A percentile compares a stretch with the other conserved stretches of the same genome.
phyloP scores from a whole-genome alignment of 1,284 basidiomycete species.

The Leccinum subrobustum region DNA sequence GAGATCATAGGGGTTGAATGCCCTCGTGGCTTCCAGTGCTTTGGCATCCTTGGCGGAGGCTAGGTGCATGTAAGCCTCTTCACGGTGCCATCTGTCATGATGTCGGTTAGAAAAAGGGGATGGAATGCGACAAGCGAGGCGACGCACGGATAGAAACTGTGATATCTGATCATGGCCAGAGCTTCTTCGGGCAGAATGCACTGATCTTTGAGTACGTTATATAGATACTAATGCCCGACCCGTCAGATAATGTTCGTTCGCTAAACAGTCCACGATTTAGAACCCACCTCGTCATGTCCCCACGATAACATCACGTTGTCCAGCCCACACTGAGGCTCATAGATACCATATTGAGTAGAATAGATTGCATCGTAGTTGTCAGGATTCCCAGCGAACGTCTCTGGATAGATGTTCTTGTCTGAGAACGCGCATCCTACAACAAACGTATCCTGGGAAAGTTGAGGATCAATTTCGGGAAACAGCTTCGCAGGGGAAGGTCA shows the following conservation, averaged over 20 bases:
- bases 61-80: slow-evolving; percentile 79
- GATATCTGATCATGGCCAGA: slow-evolving; percentile 90
- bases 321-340: slow-evolving; percentile 81
- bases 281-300: slow-evolving; percentile 81
- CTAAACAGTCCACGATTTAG: slow-evolving; percentile 2
- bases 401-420: slow-evolving; percentile 82
- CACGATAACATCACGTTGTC: slow-evolving; percentile 90
- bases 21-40: slow-evolving; percentile 65
- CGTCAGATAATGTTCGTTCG: slow-evolving; percentile 11
- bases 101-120: slow-evolving; percentile 2
- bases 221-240: slow-evolving; percentile 57
- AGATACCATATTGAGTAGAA: slow-evolving; percentile 82
- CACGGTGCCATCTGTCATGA: slow-evolving; percentile 72
- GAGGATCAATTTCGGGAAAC: slow-evolving; percentile 12
- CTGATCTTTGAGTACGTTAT: slow-evolving; percentile 75
- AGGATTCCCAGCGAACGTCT: slow-evolving; percentile 81
- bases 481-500: not conserved
- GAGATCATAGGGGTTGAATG: slow-evolving; percentile 89
- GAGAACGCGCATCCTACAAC: slow-evolving; percentile 86
- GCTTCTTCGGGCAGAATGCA: slow-evolving; percentile 80
- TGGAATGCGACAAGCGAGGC: not conserved
- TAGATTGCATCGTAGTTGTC: slow-evolving; percentile 72
- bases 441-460: slow-evolving; percentile 68
- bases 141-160: slow-evolving; percentile 85
- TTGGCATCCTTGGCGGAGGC: slow-evolving; percentile 65